Conservation (phyloP, 2,329 filamentous ascomycete species). For the Fonsecaea monophora region DNA sequence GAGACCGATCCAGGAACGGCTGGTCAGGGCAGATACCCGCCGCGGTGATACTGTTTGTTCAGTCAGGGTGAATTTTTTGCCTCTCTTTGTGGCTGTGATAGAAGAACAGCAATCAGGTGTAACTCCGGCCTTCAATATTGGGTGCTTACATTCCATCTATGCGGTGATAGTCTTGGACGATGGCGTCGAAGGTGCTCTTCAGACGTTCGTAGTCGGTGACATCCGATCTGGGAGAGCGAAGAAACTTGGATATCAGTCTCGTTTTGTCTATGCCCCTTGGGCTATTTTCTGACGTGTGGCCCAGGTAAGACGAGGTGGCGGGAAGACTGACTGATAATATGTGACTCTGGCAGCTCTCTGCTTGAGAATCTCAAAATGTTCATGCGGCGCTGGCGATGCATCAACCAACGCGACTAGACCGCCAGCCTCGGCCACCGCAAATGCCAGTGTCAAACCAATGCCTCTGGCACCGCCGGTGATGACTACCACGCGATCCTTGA, state of each 20-base stretch:
- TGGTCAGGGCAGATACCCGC: constrained; percentile 56
- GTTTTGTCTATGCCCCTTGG: neutral
- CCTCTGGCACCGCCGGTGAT: constrained; percentile 45
- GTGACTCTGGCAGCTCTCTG: constrained; percentile 42
- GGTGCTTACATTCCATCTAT: constrained; percentile 45
- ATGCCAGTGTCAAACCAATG: constrained; percentile 49
- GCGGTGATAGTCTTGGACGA: constrained; percentile 51
- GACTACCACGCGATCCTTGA: constrained; percentile 42
- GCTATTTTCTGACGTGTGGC: neutral
- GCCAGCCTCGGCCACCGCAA: constrained; percentile 49
- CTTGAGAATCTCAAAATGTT: constrained; percentile 41
- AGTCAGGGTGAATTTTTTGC: neutral
- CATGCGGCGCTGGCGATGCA: constrained; percentile 40
- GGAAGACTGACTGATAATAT: constrained; percentile 43
- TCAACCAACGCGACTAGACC: constrained; percentile 48
- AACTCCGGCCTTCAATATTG: no score
- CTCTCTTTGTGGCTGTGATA: neutral
- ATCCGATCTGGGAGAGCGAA: constrained; percentile 36
- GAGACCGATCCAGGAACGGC: constrained; percentile 53
- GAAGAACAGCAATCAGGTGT: neutral
- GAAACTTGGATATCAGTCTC: neutral
- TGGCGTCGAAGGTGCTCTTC: constrained; percentile 43
- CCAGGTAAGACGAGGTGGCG: no score
- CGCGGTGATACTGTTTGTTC: constrained; percentile 23
- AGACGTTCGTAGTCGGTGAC: constrained; percentile 45